Evolutionary conservation across 2,329 filamentous ascomycete species (phyloP), one percentile per base, ranked within the genome.

Genomic region (Phyllosticta citrichinensis): DNA sequence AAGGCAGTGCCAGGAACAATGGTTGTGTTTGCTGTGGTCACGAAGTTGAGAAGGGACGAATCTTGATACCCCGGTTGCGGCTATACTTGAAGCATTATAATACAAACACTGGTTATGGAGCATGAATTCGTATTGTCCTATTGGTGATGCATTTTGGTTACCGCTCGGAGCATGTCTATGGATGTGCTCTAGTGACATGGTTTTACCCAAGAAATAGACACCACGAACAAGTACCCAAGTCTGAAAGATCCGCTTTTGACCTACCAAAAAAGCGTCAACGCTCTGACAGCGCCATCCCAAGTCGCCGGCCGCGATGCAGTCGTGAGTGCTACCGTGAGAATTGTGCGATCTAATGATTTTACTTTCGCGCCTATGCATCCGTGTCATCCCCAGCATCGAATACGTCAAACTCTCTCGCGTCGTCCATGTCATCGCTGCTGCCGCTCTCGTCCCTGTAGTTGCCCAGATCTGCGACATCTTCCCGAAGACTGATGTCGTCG

Each of bases 401-500:
- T 1, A 77, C 74, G 67, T 78, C 75, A 47, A 47, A 47, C 17
- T 75, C 68, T 17, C 73, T 72, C 30, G 73, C 70, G 1, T 74
- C 76, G 62, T 76, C 74, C 58, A 77, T 75, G 22, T 75, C 76
- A 51, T 73, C 71, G 56, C 71, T 69, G 1, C 73, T 73, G 25
- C 71, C 72, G 25, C 58, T 60, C 54, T 78, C 75, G 64, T 79
- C 76, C 55, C 71, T 68, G 64, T 77, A 78, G 17, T 54, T 53
- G 2, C 56, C 61, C 19, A 58, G 19, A 25, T 62, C 61, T 20
- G 55, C 61, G 3, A 56, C 61, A n/a, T 58, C 61, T 22, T 67
- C 70, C 68, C 79, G 76, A 57, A 80, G 66, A 63, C 73, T 76
- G 56, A 77, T 84, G 75, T 74, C 79, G 67, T 76, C 77, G 19